A percentile compares a stretch with the other conserved stretches of the same genome.
phyloP scores from a whole-genome alignment of 176 grass and related monocot species.

The Eremochloa ophiuroides region DNA sequence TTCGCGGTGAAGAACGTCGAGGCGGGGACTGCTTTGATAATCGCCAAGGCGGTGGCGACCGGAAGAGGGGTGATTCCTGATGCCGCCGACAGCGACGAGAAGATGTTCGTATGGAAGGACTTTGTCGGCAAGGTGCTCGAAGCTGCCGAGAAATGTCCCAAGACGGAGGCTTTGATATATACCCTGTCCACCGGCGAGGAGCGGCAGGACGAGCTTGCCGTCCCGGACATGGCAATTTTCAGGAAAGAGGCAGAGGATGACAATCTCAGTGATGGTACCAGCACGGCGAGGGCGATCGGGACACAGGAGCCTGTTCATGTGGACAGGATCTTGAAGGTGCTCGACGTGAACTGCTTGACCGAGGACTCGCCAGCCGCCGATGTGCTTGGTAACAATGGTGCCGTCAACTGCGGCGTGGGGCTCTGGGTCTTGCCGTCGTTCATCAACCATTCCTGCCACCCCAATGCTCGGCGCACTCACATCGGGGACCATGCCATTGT shows the following conservation, averaged over 20 bases:
- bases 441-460: conserved; percentile 82
- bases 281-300: not conserved
- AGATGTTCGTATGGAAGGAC: conserved; percentile 93
- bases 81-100: conserved; percentile 35
- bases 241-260: conserved; percentile 25
- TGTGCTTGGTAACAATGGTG: conserved; percentile 36
- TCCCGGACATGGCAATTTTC: conserved; percentile 55
- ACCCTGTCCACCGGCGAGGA: conserved; percentile 58
- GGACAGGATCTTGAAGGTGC: conserved; percentile 60
- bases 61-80: conserved; percentile 72
- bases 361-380: conserved; percentile 54
- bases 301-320: conserved; percentile 39
- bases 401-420: conserved; percentile 55
- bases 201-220: conserved; percentile 21
- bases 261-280: not conserved
- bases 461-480: conserved; percentile 66
- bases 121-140: conserved; percentile 76
- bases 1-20: conserved; percentile 65
- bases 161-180: conserved; percentile 48
- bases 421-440: conserved; percentile 86
- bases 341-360: conserved; percentile 81
- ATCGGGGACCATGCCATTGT: conserved; percentile 63
- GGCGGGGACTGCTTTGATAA: conserved; percentile 47
- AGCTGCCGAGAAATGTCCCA: conserved; percentile 55
- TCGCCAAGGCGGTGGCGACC: conserved; percentile 57